Evolutionary conservation across 495 filamentous ascomycete species (phyloP).

Genomic region (Talaromyces stipitatus): DNA sequence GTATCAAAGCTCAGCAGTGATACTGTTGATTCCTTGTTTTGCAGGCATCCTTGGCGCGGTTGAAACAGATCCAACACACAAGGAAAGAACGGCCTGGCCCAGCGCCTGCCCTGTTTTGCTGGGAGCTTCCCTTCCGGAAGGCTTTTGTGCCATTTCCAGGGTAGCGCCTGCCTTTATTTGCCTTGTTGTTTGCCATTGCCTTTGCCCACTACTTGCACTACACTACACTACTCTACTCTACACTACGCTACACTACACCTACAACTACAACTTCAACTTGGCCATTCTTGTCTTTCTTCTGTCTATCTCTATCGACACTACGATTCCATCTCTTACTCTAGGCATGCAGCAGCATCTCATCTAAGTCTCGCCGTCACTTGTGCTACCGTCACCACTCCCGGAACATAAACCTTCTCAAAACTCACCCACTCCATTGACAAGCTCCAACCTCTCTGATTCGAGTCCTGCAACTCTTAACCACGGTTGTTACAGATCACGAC

Average conservation of each 20-base stretch:
- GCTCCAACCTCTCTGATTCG: background rate
- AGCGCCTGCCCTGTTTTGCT: background rate
- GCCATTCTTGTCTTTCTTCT: background rate
- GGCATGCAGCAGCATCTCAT: background rate
- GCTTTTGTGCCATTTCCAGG: background rate
- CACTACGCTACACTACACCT: background rate
- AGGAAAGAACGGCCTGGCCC: background rate
- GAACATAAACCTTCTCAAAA: background rate
- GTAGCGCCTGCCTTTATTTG: background rate
- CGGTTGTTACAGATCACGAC: background rate
- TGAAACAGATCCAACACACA: background rate
- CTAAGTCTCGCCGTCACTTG: background rate
- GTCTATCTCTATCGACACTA: background rate
- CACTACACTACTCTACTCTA: background rate
- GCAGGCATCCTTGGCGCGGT: background rate
- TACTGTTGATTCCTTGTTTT: slow-evolving; percentile 1
- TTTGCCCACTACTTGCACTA: background rate
- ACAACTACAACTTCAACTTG: background rate
- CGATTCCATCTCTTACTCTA: background rate
- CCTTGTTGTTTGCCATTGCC: background rate
- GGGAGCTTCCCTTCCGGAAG: background rate
- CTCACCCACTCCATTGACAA: background rate
- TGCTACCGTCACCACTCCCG: background rate
- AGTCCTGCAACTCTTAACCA: background rate
- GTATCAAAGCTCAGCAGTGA: no score